phyloP scores from a whole-genome alignment of 31 red algal species.

The Asparagopsis taxiformis region DNA sequence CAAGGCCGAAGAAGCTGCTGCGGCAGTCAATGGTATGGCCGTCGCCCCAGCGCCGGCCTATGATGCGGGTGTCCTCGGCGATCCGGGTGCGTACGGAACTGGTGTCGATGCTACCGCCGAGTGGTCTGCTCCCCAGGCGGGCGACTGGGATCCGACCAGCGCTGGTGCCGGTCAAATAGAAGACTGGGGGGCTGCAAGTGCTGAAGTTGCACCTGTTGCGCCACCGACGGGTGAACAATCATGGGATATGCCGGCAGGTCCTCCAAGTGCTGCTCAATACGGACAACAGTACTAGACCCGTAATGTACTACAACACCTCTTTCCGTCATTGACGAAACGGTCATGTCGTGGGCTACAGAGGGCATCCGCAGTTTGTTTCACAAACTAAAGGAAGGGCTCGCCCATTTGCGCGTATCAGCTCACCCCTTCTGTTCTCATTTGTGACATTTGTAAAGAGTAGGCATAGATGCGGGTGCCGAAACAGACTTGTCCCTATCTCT shows the following conservation, averaged over 20 bases:
- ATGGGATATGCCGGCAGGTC: constrained; percentile 18
- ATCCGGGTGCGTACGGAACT: constrained; percentile 20
- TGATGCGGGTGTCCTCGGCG: constrained; percentile 23
- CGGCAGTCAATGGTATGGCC: constrained; percentile 26
- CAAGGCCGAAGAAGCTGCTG: constrained; percentile 91
- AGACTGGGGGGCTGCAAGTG: constrained; percentile 12
- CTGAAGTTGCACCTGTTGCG: background rate
- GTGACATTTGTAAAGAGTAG: background rate
- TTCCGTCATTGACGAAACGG: constrained; percentile 13
- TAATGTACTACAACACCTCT: constrained; percentile 14
- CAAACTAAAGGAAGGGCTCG: background rate
- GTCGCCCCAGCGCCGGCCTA: constrained; percentile 12
- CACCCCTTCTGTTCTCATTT: background rate
- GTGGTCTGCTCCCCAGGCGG: background rate
- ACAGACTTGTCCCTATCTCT: too few species aligned
- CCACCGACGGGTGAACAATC: constrained; percentile 4
- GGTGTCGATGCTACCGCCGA: constrained; percentile 1
- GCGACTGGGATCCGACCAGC: constrained; percentile 9
- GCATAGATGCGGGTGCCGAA: too few species aligned
- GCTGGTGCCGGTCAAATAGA: constrained; percentile 19
- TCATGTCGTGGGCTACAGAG: background rate
- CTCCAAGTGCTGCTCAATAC: constrained; percentile 2
- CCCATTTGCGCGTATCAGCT: too few species aligned
- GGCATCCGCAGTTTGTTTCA: background rate
- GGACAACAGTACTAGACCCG: constrained; percentile 24